Evolutionary conservation across 148 eudicot species (phyloP).

Genomic region (Rhododendron molle): DNA sequence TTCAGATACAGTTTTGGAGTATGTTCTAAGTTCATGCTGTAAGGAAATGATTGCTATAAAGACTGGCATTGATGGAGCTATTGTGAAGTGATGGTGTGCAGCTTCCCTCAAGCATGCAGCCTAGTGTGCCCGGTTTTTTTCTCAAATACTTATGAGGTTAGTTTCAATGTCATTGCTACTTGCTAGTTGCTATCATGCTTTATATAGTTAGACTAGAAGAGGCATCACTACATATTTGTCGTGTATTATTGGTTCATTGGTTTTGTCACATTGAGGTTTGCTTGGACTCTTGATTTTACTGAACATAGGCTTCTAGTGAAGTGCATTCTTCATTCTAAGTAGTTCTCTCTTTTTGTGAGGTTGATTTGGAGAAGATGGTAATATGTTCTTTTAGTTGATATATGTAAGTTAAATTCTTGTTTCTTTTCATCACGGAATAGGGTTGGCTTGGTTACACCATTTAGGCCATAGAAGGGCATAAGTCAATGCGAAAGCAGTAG

Average conservation of each 20-base stretch:
- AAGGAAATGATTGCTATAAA: neutral
- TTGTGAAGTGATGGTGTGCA: neutral
- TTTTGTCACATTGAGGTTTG: neutral
- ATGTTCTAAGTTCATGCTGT: neutral
- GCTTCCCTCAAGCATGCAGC: neutral
- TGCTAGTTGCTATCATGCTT: neutral
- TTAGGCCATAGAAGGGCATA: neutral
- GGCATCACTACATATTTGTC: neutral
- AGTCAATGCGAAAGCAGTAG: neutral
- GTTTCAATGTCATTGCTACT: neutral
- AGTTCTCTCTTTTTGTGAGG: neutral
- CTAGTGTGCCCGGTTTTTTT: neutral
- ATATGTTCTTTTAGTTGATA: no score
- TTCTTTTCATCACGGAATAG: neutral
- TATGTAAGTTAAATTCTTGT: neutral
- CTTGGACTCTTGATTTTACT: neutral
- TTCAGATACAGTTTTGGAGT: neutral
- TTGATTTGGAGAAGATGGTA: neutral
- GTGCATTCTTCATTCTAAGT: no score
- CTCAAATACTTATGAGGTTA: neutral
- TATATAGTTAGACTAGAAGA: neutral
- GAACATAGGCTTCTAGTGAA: neutral
- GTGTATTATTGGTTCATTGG: neutral
- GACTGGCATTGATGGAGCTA: neutral
- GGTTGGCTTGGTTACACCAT: neutral